Conservation (phyloP, 129 eudicot genomes). For the Tagetes erecta region DNA sequence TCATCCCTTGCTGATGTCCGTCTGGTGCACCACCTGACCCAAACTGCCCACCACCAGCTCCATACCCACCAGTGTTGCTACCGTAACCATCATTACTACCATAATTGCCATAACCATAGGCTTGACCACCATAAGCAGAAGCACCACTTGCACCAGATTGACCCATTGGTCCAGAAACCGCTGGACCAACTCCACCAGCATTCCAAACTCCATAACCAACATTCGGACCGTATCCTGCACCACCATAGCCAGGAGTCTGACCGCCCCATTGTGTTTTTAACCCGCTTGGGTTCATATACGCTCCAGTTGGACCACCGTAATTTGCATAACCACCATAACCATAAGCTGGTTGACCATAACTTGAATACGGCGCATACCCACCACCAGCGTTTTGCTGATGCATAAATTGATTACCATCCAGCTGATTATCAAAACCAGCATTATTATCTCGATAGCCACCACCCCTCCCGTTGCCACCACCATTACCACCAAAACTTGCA, state of each 20-base stretch:
- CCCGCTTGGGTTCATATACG: constrained; percentile 44
- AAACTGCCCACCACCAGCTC: constrained; percentile 37
- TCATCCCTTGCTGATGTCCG: constrained; percentile 41
- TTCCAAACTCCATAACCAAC: constrained; percentile 51
- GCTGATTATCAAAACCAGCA: constrained; percentile 40
- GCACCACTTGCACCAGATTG: constrained; percentile 53
- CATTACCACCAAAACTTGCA: constrained; percentile 45
- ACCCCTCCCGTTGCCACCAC: constrained; percentile 33
- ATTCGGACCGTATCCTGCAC: constrained; percentile 40
- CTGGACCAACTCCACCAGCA: constrained; percentile 29
- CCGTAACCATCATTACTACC: constrained; percentile 44
- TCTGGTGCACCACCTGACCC: constrained; percentile 39
- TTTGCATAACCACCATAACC: constrained; percentile 47
- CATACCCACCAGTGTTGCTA: constrained; percentile 39
- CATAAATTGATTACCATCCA: constrained; percentile 43
- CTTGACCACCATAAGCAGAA: constrained; percentile 51
- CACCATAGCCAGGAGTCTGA: constrained; percentile 54
- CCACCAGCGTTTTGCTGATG: constrained; percentile 47
- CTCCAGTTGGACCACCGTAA: constrained; percentile 46
- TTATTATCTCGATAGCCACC: constrained; percentile 45
- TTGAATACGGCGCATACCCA: constrained; percentile 44
- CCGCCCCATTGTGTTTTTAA: constrained; percentile 47
- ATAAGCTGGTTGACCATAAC: constrained; percentile 47
- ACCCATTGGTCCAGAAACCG: constrained; percentile 42
- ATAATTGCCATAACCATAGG: constrained; percentile 47